Base-by-base conservation (phyloP, 2,329 filamentous ascomycete species). In the Cladosporium cucumerinum region DNA sequence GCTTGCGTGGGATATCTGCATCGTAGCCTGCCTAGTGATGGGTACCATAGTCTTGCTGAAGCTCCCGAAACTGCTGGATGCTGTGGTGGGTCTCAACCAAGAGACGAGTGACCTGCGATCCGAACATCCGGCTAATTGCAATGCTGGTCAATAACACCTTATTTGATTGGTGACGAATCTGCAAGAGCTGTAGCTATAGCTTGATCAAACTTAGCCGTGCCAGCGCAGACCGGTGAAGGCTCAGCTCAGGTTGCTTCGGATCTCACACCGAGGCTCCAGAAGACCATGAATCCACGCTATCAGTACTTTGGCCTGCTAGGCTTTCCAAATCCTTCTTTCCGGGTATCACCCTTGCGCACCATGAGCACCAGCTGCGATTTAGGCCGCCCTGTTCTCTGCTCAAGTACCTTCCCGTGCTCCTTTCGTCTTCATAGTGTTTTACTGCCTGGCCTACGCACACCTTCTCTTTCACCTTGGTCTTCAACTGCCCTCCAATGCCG, bases 321-420 rank as follows among this genome's bases (percentile, higher is more conserved):
- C 66, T 64, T 48, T 67, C 68, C 48, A 68, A 25, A 52, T 74
- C 72, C 52, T 74, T 75, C 65, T 72, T 73, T 1, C 72, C 69
- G 5, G 65, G 64, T 8, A 74, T 66, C 12, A 75, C 72, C 66
- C 92, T 83, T 76, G 84, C 87, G 76, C 94, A 98, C 93, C 94
- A 97, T 0, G 90, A 92, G 77, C 93, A 98, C 92, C 92, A 97
- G 74, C 90, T 93, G 66, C 93, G 84, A 64, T 87, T 82, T 57
- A 79, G 77, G 0, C 91, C 91, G 16, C 81, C 81, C 62, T 88
- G 84, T 77, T 98, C 94, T 26, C 89, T 81, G 18, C 83, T 83
- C 28, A 97, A 80, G 69, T 90, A 89, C 65, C 84, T 82, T 5
- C 86, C 87, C 8, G 84, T 82, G 39, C 84, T 84, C 64, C 85